These are phyloP conservation scores for Globisporangium rhizosaccharum DNA, from an alignment of 352 stramenopile genomes.

Conservation along the genomic window DNA sequence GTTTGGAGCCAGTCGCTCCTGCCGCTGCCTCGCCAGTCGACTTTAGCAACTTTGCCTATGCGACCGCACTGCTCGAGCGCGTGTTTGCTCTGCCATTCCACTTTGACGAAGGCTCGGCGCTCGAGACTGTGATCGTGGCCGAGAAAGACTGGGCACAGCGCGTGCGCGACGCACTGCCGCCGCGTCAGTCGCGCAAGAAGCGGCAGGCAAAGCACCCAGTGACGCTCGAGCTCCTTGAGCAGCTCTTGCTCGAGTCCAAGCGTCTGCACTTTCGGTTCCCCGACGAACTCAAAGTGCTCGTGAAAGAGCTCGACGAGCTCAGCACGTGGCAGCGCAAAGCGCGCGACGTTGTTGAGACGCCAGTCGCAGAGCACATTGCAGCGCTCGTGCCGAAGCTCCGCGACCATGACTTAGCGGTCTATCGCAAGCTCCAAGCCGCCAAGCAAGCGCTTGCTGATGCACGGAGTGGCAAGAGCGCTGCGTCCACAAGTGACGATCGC, in stretches of 20 bases:
- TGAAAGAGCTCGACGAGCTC: constrained; percentile 70
- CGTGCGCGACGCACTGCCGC: constrained; percentile 68
- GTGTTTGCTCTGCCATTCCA: constrained; percentile 65
- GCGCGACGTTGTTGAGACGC: constrained; percentile 35
- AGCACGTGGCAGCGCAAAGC: constrained; percentile 58
- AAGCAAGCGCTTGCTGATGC: constrained; percentile 30
- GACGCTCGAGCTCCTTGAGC: constrained; percentile 47
- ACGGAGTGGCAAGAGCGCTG: neutral
- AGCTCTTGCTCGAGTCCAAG: constrained; percentile 52
- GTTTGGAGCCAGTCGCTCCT: neutral
- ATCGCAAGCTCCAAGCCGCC: constrained; percentile 47
- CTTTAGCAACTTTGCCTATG: constrained; percentile 36
- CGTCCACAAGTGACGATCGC: neutral
- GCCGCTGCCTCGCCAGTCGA: neutral
- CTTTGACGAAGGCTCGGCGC: constrained; percentile 59
- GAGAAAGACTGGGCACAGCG: constrained; percentile 66
- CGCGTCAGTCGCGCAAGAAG: constrained; percentile 77
- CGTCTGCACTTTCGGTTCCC: constrained; percentile 65
- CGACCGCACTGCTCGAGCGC: constrained; percentile 51
- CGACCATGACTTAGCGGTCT: constrained; percentile 57
- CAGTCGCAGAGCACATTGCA: constrained; percentile 29
- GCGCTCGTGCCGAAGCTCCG: constrained; percentile 41
- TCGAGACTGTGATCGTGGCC: constrained; percentile 47
- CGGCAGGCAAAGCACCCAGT: constrained; percentile 58
- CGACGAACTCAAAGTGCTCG: constrained; percentile 68